Percentiles rank a stretch among this genome's conserved stretches.
Evolutionary conservation across 148 eudicot species (phyloP).

Genomic region (Vaccinium vitisidaea): DNA sequence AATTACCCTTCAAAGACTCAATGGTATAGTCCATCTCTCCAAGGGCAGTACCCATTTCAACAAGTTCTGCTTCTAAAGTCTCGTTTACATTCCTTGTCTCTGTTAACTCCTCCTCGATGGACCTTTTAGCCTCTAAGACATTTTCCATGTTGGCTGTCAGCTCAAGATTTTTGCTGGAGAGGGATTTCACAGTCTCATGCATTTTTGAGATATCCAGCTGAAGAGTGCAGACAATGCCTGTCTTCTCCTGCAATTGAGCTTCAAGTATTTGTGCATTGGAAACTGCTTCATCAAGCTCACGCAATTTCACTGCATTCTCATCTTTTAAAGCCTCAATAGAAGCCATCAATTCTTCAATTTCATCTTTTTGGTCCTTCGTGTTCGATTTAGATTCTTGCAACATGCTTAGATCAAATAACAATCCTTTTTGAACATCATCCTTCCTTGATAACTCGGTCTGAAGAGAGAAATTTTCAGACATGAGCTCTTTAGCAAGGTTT

Average conservation of each 20-base stretch:
- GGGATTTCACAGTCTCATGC: conserved; percentile 36
- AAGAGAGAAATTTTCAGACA: conserved; percentile 43
- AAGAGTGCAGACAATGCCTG: conserved; percentile 39
- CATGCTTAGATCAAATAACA: conserved; percentile 70
- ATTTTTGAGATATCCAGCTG: conserved; percentile 52
- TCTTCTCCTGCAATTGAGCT: conserved; percentile 55
- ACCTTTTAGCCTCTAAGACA: conserved; percentile 39
- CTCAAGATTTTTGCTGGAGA: conserved; percentile 47
- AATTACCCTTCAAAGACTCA: conserved; percentile 52
- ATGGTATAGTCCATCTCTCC: conserved; percentile 40
- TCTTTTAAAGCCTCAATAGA: conserved; percentile 49
- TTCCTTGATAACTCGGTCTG: conserved; percentile 63
- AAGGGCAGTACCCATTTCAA: conserved; percentile 54
- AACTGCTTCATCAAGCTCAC: conserved; percentile 51
- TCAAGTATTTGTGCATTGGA: conserved; percentile 43
- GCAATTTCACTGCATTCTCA: conserved; percentile 45
- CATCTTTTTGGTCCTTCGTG: conserved; percentile 61
- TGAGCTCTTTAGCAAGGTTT: conserved; percentile 37
- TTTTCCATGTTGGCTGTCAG: conserved; percentile 41
- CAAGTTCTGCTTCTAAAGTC: conserved; percentile 57
- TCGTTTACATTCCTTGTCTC: conserved; percentile 49
- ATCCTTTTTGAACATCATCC: conserved; percentile 69
- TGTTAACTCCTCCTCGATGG: conserved; percentile 49
- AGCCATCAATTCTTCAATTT: conserved; percentile 48
- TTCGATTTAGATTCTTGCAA: conserved; percentile 76